Base-by-base conservation (phyloP, 306 rosid species). In the Pueraria montana region DNA sequence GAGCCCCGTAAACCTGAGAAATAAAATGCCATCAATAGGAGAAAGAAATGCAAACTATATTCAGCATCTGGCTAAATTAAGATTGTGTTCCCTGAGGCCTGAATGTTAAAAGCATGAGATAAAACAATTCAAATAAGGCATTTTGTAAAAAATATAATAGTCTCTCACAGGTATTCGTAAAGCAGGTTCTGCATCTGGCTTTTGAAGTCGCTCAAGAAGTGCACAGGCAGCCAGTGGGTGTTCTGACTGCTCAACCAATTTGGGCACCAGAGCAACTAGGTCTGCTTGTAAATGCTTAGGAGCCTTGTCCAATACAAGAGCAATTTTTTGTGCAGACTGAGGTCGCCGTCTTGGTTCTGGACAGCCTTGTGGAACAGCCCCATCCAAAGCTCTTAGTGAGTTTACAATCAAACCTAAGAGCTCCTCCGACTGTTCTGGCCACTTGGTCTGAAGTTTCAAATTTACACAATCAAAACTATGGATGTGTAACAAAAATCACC, bases 361-460 rank as follows among this genome's bases (percentile, higher is more conserved):
- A 87, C 97, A 94, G 76, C 97, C 97, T 88, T 93, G 93, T 4
- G 98, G 94, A 82, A 92, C 98, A 84, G 95, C 97, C 83, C 98
- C 97, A 85, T 94, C 98, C 82, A 96, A 87, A 80, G 98, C 94
- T 87, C 97, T 94, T 82, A 96, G 85, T 11, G 99, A 96, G 77
- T 96, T 96, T 74, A 96, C 97, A 86, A 96, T 96, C 91, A 96
- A 88, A 55, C 99, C 98, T 78, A 96, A 83, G 74, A 96, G 97
- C 93, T 96, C 99, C 92, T 96, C 99, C 52, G 99, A 96, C 82
- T 94, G 99, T 86, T 94, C 98, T 40, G 97, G 99, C 97, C 99
- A 96, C 88, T 94, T 96, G 62, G 97, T 90, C 99, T 94, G 89
- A 81, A 83, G 74, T 64, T 78, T 14, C 82, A 87, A 87, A 81